These are phyloP conservation scores for Podaxis sp. DNA, from an alignment of 768 basidiomycete species.

Conservation along the genomic window DNA sequence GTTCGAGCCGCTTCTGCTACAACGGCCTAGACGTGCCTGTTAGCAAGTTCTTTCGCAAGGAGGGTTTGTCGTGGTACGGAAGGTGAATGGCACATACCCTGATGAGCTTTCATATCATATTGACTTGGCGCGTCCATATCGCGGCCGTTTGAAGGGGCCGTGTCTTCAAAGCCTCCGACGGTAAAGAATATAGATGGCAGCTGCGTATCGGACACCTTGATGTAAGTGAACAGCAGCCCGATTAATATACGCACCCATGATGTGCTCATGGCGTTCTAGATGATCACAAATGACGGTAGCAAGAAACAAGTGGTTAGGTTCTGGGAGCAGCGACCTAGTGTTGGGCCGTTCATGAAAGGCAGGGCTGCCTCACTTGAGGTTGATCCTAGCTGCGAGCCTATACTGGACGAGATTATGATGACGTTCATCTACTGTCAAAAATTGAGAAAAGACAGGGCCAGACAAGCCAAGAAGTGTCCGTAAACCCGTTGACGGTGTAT, in stretches of 20 bases:
- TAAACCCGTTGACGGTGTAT: too few relatives aligned
- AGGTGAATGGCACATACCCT: slow-evolving; percentile 7
- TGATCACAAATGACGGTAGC: slow-evolving; percentile 16
- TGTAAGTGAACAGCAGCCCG: not conserved
- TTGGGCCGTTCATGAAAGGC: slow-evolving; percentile 10
- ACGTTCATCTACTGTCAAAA: slow-evolving; percentile 28
- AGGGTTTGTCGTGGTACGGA: slow-evolving; percentile 9
- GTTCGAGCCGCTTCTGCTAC: not conserved
- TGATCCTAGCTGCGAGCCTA: slow-evolving; percentile 18
- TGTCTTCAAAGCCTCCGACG: slow-evolving; percentile 15
- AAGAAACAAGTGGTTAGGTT: slow-evolving; percentile 17
- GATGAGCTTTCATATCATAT: not conserved
- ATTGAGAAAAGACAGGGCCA: slow-evolving; percentile 20
- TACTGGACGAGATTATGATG: slow-evolving; percentile 25
- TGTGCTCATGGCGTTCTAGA: slow-evolving; percentile 2
- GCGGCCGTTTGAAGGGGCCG: slow-evolving; percentile 6
- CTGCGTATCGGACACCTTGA: slow-evolving; percentile 20
- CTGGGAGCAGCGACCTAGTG: slow-evolving; percentile 10
- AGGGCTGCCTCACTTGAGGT: slow-evolving; percentile 23
- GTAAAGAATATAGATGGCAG: slow-evolving; percentile 28
- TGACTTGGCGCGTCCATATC: not conserved
- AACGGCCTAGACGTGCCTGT: slow-evolving; percentile 1
- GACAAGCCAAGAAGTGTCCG: not conserved
- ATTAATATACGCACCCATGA: too few relatives aligned
- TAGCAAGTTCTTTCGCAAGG: slow-evolving; percentile 3